Evolutionary conservation across 2,329 filamentous ascomycete genomes (phyloP), one percentile per base, ranked within the genome.

Genomic region (Cladosporium colombiae): DNA sequence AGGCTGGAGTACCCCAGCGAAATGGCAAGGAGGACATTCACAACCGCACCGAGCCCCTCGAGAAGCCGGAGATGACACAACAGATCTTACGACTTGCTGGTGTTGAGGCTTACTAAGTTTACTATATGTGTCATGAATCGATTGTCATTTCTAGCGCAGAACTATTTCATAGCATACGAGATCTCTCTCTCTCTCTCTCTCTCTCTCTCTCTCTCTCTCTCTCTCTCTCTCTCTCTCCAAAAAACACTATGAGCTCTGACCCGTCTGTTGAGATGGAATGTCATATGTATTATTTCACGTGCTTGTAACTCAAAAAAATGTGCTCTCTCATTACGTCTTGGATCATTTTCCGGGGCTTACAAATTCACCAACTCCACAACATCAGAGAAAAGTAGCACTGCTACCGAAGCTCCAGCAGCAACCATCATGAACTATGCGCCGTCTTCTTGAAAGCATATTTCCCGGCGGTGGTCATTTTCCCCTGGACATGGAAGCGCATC

Each of bases 41-140:
- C 65, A 71, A 81, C 65, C 73, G 80, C 6, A 71, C 65, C 1
- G 76, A 79, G 68, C 78, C 79, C 2, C 72, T 78, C 8, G 76
- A 80, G 71, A 79, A 80, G 71, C 78, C 78, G 0, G 73, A 72
- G 29, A 50, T 77, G 11, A 78, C 72, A 2, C 74, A 79, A 18
- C 67, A 67, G 27, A 29, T 80, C 29, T 67, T 80, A n/a, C 68
- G 71, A 27, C 67, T 79, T 31, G 78, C 78, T 13, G 78, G 76
- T 21, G 73, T 77, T 0, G 75, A 74, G 70, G 63, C 74, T 1
- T 71, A 71, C 33, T 71, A 46, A 10, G 65, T 83, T 83, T 70
- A 74, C 80, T 3, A 81, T 76, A 7, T 78, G 76, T 68, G 69
- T 72, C 40, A 46, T 46, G 40, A 46, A 21, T 5, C 40, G 40